Base-by-base conservation (phyloP, 768 basidiomycete genomes). In the Lactarius psammicola region DNA sequence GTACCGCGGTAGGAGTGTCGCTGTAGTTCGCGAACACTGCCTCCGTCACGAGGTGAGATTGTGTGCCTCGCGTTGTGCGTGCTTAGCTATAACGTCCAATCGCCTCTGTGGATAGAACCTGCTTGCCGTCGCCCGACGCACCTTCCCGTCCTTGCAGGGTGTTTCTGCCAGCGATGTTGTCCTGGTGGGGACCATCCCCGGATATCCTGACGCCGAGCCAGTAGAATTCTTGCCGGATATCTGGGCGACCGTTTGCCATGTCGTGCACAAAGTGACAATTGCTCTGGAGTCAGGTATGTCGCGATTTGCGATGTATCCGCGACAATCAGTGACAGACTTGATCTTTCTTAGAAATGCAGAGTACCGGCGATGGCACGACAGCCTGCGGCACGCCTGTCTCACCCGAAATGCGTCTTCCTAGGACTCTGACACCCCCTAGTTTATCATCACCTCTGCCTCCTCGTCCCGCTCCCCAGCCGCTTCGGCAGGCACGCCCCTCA, bases 231-330 rank as follows among this genome's bases (percentile, higher is more conserved):
- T 46, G 11, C 31, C 18, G 20, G 38, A 58, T 1, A 23, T 58
- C 36, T 66, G 65, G 65, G n/a, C 46, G 13, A 2, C 8, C 4
- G 23, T 66, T 28, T 13, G 38, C 56, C 3, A 3, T 0, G 26
- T 23, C 23, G 30, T 58, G 3, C 30, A 34, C 8, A 15, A 30
- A 1, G 60, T 66, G 11, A 66, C 56, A 7, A 44, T 66, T n/a
- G n/a, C 20, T 26, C 30, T 53, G 15, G 38, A 53, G 33, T 44
- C 60, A 20, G 65, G 65, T 66, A 33, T 31, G 44, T 51, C n/a
- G 26, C 13, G 4, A 15, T 51, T 51, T 51, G 23, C 13, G 26
- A 13, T 3, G 6, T 51, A 51, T 26, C 13, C 4, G 13, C 26
- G 23, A 51, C 17, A 1, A 9, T 26, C n/a, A 9, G n/a, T 42